Conservation (phyloP, 352 stramenopile genomes). For the Albugo candida region DNA sequence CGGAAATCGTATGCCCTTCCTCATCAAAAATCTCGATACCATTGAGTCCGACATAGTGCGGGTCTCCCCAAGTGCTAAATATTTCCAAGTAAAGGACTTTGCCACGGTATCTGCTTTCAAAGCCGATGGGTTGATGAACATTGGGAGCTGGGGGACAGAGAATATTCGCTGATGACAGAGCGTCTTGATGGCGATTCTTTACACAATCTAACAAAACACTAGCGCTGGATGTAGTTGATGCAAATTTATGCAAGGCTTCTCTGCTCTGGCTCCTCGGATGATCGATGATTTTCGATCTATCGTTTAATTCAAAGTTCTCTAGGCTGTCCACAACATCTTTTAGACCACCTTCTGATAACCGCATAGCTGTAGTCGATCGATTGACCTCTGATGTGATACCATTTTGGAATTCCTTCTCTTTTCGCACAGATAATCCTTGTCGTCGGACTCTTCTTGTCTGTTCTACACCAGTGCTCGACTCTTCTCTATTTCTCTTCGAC, state of each 20-base stretch:
- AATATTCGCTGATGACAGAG: background rate
- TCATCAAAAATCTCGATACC: constrained; percentile 79
- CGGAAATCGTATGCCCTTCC: constrained; percentile 24
- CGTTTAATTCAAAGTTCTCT: background rate
- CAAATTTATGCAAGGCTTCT: background rate
- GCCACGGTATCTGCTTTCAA: constrained; percentile 5
- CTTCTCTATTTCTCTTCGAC: no score
- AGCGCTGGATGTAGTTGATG: no score
- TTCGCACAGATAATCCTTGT: no score
- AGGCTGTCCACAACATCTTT: no score
- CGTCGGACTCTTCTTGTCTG: no score
- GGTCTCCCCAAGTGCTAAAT: constrained; percentile 75
- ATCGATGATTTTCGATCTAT: background rate
- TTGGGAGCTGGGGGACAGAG: constrained; percentile 37
- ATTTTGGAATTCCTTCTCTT: no score
- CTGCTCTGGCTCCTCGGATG: background rate
- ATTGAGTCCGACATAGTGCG: constrained; percentile 79
- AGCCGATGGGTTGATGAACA: background rate
- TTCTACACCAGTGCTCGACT: no score
- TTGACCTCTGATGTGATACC: no score
- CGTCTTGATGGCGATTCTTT: background rate
- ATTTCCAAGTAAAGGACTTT: constrained; percentile 52
- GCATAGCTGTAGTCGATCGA: no score
- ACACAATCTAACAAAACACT: no score
- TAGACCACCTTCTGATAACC: no score